These are phyloP conservation scores for Coemansia sp. DNA, from an alignment of 192 early-diverging fungal species.

Conservation along the genomic window DNA sequence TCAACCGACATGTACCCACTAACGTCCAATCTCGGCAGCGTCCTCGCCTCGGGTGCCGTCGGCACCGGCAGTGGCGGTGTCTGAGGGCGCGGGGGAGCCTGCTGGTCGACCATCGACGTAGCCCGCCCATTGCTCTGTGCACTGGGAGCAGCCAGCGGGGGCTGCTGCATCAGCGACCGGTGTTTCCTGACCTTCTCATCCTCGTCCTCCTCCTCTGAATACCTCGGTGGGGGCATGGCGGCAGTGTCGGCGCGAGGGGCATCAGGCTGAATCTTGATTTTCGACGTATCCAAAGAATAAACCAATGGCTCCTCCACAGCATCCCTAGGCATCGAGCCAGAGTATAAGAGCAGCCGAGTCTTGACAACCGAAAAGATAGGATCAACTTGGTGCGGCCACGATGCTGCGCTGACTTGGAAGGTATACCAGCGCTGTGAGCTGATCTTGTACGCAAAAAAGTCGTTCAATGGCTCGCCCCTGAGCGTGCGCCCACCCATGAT, in stretches of 20 bases:
- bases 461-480: slow-evolving; percentile 35
- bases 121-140: slow-evolving; percentile 8
- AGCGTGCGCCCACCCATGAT: slow-evolving; percentile 52
- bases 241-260: slow-evolving; percentile 11
- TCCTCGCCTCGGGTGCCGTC: not conserved
- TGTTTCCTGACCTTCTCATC: slow-evolving; percentile 25
- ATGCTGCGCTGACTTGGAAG: slow-evolving; percentile 47
- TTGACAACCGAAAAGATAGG: slow-evolving; percentile 51
- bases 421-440: slow-evolving; percentile 55
- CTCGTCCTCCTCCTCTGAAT: slow-evolving; percentile 4
- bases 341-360: slow-evolving; percentile 43
- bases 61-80: not conserved
- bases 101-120: slow-evolving; percentile 34
- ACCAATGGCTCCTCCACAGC: slow-evolving; percentile 12
- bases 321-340: slow-evolving; percentile 39
- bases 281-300: slow-evolving; percentile 50
- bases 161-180: slow-evolving; percentile 40
- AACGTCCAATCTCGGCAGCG: not conserved
- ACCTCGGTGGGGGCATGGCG: not conserved
- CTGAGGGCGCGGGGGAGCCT: not conserved
- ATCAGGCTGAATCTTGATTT: slow-evolving; percentile 55
- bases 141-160: slow-evolving; percentile 9
- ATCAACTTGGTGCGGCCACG: slow-evolving; percentile 51
- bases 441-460: slow-evolving; percentile 55
- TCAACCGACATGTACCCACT: slow-evolving; percentile 23